Base-by-base conservation (phyloP, 2,329 filamentous ascomycete species). In the Colletotrichum horii region DNA sequence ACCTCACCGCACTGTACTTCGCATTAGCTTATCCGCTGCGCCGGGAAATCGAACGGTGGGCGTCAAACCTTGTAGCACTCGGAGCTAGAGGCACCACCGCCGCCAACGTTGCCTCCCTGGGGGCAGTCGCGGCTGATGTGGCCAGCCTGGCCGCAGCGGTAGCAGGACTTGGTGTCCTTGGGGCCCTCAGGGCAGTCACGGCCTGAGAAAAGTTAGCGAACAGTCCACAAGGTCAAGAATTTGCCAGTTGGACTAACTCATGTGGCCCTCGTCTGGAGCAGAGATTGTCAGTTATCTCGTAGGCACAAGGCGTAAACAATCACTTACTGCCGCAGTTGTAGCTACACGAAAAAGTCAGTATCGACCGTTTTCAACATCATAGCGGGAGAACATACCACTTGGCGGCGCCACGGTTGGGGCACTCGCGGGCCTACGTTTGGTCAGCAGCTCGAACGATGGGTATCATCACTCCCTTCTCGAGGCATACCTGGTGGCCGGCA, bases 171-270 rank as follows among this genome's bases (percentile, higher is more conserved):
- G 84, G 87, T 96, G 87, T 98, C 95, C 90, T 98, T 98, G 82
- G 94, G 92, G 76, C 95, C 94, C 85, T 95, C 93, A 78, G 94
- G 93, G 91, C 96, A 98, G 84, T 98, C 96, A 86, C 96, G 95
- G 91, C 94, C 93, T 94, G 77, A 32, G 19, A 71, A 66, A 61
- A 70, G 71, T 82, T 74, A 81, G 76, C 73, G 78, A 68, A 66
- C 61, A 76, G 36, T 61, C 75, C 24, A n/a, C 58, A n/a, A 66
- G 28, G 15, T 75, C 65, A 6, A 38, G 70, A 69, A 77, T n/a
- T 62, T 48, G 48, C 22, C 19, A 43, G 48, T 72, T 60, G 73
- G 68, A 88, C 92, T 87, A 89, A 94, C 93, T 95, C 87, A 96
- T 93, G 85, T 96, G 95, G 80, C 95, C 94, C 88, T 91, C 89